Evolutionary conservation across 768 basidiomycete species (phyloP).

Genomic region (Boletus pseudopeckii): DNA sequence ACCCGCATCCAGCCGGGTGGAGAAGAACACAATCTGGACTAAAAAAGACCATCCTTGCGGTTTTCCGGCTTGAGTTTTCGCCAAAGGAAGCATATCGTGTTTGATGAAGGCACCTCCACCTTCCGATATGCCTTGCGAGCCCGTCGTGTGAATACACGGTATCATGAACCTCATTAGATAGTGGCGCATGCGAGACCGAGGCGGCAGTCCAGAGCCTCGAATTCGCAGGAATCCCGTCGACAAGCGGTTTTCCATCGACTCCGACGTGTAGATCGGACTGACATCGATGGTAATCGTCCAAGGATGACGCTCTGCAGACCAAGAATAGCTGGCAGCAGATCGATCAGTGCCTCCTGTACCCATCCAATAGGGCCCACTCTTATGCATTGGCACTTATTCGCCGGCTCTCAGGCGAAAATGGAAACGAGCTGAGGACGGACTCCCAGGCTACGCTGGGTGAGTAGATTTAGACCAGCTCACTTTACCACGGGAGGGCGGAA

Average conservation of each 20-base stretch:
- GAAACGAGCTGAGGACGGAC: slow-evolving; percentile 10
- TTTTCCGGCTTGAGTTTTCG: too few relatives aligned
- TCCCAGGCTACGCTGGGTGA: slow-evolving; percentile 25
- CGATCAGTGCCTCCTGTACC: background rate
- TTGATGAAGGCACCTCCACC: background rate
- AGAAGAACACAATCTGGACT: too few relatives aligned
- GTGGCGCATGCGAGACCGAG: too few relatives aligned
- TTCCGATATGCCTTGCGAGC: slow-evolving; percentile 2
- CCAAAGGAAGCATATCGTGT: too few relatives aligned
- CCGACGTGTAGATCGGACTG: too few relatives aligned
- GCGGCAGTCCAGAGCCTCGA: too few relatives aligned
- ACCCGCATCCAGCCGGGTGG: too few relatives aligned
- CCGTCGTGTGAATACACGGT: slow-evolving; percentile 22
- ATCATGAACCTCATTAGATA: slow-evolving; percentile 7
- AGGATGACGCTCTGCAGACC: background rate
- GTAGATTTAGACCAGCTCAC: slow-evolving; percentile 8
- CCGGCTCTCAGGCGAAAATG: slow-evolving; percentile 20
- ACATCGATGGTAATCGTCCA: background rate
- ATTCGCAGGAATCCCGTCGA: too few relatives aligned
- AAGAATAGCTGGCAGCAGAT: slow-evolving; percentile 11
- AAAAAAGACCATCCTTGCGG: too few relatives aligned
- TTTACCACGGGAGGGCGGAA: slow-evolving; percentile 5
- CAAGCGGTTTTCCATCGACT: too few relatives aligned
- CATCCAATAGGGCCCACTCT: background rate
- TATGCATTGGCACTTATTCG: background rate